phyloP scores from a whole-genome alignment of 768 basidiomycete genomes.

The Amanita muscaria region DNA sequence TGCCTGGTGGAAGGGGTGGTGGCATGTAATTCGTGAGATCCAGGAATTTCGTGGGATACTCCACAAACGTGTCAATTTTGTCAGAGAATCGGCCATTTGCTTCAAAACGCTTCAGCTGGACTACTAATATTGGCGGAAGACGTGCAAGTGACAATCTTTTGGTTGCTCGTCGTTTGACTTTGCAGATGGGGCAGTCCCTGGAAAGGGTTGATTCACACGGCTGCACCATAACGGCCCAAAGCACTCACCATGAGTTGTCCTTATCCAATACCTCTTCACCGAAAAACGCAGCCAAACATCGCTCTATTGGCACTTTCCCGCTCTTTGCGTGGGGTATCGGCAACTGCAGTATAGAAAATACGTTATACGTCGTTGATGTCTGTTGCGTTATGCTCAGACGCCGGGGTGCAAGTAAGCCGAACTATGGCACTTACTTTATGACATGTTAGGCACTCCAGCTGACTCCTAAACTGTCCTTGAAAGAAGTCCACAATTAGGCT shows the following conservation, averaged over 20 bases:
- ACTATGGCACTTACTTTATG: slow-evolving; percentile 48
- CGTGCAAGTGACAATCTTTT: slow-evolving; percentile 88
- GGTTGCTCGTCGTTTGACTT: slow-evolving; percentile 74
- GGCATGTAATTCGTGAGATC: slow-evolving; percentile 82
- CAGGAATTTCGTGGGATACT: slow-evolving; percentile 65
- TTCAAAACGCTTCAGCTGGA: slow-evolving; percentile 90
- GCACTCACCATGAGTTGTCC: slow-evolving; percentile 82
- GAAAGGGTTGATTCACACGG: not conserved
- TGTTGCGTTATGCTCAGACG: slow-evolving; percentile 21
- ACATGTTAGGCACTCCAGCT: slow-evolving; percentile 85
- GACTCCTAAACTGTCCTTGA: slow-evolving; percentile 93
- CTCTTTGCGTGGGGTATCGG: slow-evolving; percentile 69
- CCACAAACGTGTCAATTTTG: slow-evolving; percentile 92
- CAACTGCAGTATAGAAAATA: slow-evolving; percentile 90
- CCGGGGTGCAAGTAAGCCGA: not conserved
- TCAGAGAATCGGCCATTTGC: slow-evolving; percentile 89
- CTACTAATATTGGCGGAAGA: slow-evolving; percentile 85
- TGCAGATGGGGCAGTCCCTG: slow-evolving; percentile 95
- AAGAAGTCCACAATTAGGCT: slow-evolving; percentile 94
- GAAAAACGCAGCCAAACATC: slow-evolving; percentile 87
- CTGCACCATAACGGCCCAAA: not conserved
- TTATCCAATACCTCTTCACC: slow-evolving; percentile 85
- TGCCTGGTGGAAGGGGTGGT: slow-evolving; percentile 59
- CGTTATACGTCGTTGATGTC: slow-evolving; percentile 97
- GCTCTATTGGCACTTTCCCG: slow-evolving; percentile 59